These are phyloP conservation scores for Blastobotrys malaysiensis DNA, from an alignment of 1,139 yeast genomes.

Conservation along the genomic window DNA sequence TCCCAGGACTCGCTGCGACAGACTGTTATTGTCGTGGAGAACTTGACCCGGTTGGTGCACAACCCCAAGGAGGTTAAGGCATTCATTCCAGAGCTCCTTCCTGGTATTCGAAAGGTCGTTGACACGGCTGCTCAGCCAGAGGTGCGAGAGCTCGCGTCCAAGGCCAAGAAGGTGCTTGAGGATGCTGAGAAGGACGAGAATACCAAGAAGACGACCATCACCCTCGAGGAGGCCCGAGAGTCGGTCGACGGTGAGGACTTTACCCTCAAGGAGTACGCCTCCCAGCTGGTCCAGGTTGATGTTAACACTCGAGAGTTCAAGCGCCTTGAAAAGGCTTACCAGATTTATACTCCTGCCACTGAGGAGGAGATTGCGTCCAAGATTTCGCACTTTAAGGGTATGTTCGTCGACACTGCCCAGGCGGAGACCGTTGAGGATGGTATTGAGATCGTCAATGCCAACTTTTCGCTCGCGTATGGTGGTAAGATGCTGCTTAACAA, in stretches of 20 bases:
- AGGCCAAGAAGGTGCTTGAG: constrained; percentile 73
- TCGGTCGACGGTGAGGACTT: constrained; percentile 38
- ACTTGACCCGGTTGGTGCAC: constrained; percentile 90
- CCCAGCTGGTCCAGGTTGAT: constrained; percentile 55
- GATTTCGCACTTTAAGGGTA: constrained; percentile 51
- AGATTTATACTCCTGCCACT: constrained; percentile 34
- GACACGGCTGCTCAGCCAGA: constrained; percentile 93
- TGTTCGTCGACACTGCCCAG: constrained; percentile 58
- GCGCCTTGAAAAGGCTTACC: constrained; percentile 52
- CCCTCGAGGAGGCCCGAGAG: constrained; percentile 48
- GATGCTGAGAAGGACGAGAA: constrained; percentile 74
- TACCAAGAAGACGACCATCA: constrained; percentile 69
- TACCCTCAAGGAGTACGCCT: constrained; percentile 45
- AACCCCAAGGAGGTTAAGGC: constrained; percentile 87
- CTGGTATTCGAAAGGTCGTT: constrained; percentile 85
- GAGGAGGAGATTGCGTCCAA: constrained; percentile 43
- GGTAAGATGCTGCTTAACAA: constrained; percentile 94
- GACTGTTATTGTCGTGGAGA: constrained; percentile 93
- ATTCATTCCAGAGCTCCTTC: constrained; percentile 78
- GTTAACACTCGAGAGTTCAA: constrained; percentile 92
- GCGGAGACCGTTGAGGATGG: constrained; percentile 63
- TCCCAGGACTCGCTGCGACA: constrained; percentile 95
- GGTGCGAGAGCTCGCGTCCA: constrained; percentile 87
- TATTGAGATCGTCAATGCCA: constrained; percentile 85
- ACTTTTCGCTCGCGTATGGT: constrained; percentile 94